phyloP scores from a whole-genome alignment of 257 asterid species.

The Solanum gandarillasii region DNA sequence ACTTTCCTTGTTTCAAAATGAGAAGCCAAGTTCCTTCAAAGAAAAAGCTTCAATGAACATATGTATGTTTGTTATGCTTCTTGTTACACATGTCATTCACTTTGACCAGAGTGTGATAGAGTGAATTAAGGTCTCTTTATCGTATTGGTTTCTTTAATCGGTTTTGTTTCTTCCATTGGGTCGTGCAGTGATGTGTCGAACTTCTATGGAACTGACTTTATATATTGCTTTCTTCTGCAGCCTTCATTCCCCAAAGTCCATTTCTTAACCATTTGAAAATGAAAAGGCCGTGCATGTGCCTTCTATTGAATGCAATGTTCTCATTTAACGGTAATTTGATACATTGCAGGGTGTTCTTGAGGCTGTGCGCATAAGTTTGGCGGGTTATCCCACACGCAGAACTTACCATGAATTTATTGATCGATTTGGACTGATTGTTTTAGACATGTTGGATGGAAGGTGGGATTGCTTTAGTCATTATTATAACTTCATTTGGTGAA shows the following conservation, averaged over 20 bases:
- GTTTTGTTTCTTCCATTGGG: background rate
- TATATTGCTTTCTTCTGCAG: background rate
- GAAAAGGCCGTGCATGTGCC: background rate
- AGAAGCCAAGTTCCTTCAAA: background rate
- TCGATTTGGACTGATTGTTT: slow-evolving; percentile 82
- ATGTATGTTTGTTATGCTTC: background rate
- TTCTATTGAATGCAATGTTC: background rate
- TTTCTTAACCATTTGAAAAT: background rate
- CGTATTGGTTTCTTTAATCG: background rate
- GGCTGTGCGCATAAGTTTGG: slow-evolving; percentile 99
- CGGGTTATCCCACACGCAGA: slow-evolving; percentile 97
- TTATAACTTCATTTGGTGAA: background rate
- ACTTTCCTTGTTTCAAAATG: background rate
- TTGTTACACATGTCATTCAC: background rate
- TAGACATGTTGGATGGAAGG: slow-evolving; percentile 75
- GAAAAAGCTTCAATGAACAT: background rate
- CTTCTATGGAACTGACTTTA: background rate
- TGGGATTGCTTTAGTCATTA: slow-evolving; percentile 19
- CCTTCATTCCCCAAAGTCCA: background rate
- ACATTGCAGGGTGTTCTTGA: slow-evolving; percentile 88
- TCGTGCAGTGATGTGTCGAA: background rate
- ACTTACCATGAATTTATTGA: slow-evolving; percentile 89
- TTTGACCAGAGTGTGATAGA: background rate
- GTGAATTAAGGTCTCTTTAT: background rate
- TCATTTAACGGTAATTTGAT: slow-evolving; percentile 2